Evolutionary conservation across 352 stramenopile species (phyloP), one percentile per base, ranked within the genome.

Genomic region (Globisporangium spiculum): DNA sequence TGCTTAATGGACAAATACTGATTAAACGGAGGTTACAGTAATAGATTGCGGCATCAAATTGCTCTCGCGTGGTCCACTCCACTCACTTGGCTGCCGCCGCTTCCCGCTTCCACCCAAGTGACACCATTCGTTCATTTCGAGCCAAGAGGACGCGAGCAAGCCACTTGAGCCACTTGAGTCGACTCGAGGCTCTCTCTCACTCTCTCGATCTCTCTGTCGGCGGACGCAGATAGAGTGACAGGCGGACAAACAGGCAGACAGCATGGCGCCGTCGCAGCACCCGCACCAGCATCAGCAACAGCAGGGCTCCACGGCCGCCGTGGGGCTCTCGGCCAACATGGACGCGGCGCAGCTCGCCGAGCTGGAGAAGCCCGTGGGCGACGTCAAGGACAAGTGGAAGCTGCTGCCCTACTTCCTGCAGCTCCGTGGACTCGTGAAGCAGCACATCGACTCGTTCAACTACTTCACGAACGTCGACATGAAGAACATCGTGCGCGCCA

Each of bases 381-480:
- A 80, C 66, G 88, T 97, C 14, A 72, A 97, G 65, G 90, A 99
- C 74, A 99, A 99, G 76, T 99, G 97, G 97, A 96, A 98, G 73
- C 82, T 99, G 55, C 82, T 99, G 65, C 98, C 98, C 18, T 97
- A 99, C 76, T 99, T 99, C 71, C 82, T 99, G 60, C 89, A 97
- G 69, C 78, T 96, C 41, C 91, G 91, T 38, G 92, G 92, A 0
- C 82, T 98, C 61, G 91, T 98, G 34, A 97, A 97, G 77, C 98
- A 99, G 78, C 98, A 99, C 80, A 99, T 99, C 77, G 97, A 99
- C 85, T 99, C 97, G 62, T 99, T 99, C 82, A 89, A 99, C 90
- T 98, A 99, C 87, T 99, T 99, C 73, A 97, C 99, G 22, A 95
- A 94, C 70, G 91, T 98, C 0, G 97, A 99, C 77, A 98, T 99